Evolutionary conservation across 768 basidiomycete genomes (phyloP), one percentile per base, ranked within the genome.

Genomic region (Boletales sp.): DNA sequence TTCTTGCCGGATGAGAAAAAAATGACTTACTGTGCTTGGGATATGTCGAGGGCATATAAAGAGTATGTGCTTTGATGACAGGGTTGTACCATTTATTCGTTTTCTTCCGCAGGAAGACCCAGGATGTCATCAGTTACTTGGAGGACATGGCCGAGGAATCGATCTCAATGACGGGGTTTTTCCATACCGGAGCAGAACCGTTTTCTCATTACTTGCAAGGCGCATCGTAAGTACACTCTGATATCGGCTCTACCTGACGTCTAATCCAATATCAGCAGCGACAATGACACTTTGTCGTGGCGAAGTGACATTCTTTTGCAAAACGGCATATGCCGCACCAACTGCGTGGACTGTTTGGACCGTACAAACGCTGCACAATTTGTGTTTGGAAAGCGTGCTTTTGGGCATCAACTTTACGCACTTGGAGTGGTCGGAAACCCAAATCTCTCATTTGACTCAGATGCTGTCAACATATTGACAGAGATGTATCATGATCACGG

Each of bases 401-500:
- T 99, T 15, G 94, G 94, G 0, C 94, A 97, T 67, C 96, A 99
- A 64, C 76, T 99, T 8, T 91, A 95, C 65, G 94, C 94, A 0
- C 81, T 99, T 4, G 96, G 96, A 0, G 78, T 98, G 14, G 84
- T 96, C 8, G 83, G 86, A 17, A 83, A 74, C 50, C 94, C 95
- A 0, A 84, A 92, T 60, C 73, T 99, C 34, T 80, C 84, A 0
- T 95, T 95, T 62, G 93, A 95, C 60, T 92, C 89, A 10, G 94
- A 95, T 66, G 94, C 92, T 1, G 89, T 94, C 36, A 93, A 94
- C 65, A 94, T 98, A 82, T 63, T 99, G 57, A 98, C 94, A 4
- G 93, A 96, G 71, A 97, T 99, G 94, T 97, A 94, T 67, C 93
- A 95, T 64, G 93, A 96, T 66, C 94, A 96, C 57, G 93, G 93